Evolutionary conservation across 768 basidiomycete species (phyloP).

Genomic region (Guyanaporus albipodus): DNA sequence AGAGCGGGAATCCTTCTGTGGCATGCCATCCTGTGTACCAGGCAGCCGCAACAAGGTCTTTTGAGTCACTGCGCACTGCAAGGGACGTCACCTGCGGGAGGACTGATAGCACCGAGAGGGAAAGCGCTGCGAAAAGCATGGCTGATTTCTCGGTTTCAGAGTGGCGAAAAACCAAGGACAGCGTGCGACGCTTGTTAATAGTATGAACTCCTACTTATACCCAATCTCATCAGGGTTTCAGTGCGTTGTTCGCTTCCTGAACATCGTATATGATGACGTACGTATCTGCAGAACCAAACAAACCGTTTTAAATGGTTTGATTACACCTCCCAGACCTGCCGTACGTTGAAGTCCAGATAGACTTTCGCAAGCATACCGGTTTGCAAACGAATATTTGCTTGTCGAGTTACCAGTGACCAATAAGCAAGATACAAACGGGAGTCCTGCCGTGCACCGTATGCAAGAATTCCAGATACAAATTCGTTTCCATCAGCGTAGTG

Average conservation of each 20-base stretch:
- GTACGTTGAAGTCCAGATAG: no score
- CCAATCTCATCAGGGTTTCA: background rate
- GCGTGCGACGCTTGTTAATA: background rate
- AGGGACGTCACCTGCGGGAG: background rate
- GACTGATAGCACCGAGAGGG: slow-evolving; percentile 1
- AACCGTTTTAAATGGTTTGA: no score
- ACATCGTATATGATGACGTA: no score
- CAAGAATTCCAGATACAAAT: no score
- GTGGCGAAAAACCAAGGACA: background rate
- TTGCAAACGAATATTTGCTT: no score
- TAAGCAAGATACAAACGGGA: no score
- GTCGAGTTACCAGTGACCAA: no score
- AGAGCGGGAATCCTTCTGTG: slow-evolving; percentile 46
- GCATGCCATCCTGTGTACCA: slow-evolving; percentile 51
- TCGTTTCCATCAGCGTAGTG: no score
- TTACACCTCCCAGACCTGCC: no score
- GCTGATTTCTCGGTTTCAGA: background rate
- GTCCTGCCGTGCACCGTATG: no score
- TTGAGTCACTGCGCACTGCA: background rate
- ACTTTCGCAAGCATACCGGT: no score
- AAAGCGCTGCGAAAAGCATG: slow-evolving; percentile 2
- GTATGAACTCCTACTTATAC: slow-evolving; percentile 8
- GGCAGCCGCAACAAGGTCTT: slow-evolving; percentile 39
- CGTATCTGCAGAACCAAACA: no score
- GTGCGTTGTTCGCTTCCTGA: background rate